Evolutionary conservation across 345 rosid genomes (phyloP).

Genomic region (Populus pruinosa): DNA sequence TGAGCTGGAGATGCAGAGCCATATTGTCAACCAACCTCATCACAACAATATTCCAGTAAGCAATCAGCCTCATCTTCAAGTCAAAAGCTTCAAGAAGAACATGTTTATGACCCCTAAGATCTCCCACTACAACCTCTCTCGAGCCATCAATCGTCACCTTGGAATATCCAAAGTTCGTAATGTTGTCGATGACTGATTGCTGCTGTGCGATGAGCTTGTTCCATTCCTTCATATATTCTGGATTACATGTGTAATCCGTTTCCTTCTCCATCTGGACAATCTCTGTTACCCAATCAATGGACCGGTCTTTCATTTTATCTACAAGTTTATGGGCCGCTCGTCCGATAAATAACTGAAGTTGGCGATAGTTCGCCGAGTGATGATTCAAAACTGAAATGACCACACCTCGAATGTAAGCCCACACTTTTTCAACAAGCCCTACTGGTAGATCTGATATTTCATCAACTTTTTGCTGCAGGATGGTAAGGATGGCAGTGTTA

Average conservation of each 20-base stretch:
- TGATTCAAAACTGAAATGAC: slow-evolving; percentile 16
- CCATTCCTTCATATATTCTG: slow-evolving; percentile 27
- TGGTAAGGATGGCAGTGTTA: slow-evolving; percentile 17
- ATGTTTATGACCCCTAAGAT: neutral
- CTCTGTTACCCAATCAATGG: slow-evolving; percentile 27
- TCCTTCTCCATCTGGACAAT: slow-evolving; percentile 34
- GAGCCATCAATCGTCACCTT: neutral
- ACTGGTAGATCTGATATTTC: slow-evolving; percentile 9
- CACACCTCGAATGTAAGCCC: slow-evolving; percentile 29
- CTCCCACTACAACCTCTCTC: neutral
- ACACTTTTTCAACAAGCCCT: slow-evolving; percentile 14
- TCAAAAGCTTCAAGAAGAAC: slow-evolving; percentile 22
- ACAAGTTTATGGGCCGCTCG: slow-evolving; percentile 26
- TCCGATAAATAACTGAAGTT: slow-evolving; percentile 12
- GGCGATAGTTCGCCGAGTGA: slow-evolving; percentile 20
- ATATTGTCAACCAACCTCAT: slow-evolving; percentile 30
- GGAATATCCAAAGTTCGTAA: no score
- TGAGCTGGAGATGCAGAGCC: slow-evolving; percentile 21
- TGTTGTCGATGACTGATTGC: no score
- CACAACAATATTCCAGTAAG: slow-evolving; percentile 33
- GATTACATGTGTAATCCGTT: slow-evolving; percentile 33
- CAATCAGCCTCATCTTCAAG: slow-evolving; percentile 27
- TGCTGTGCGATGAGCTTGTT: slow-evolving; percentile 6
- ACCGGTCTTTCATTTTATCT: slow-evolving; percentile 30
- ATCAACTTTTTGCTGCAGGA: slow-evolving; percentile 22